Conservation (phyloP, 768 basidiomycete genomes). For the Termitomyces sp. region DNA sequence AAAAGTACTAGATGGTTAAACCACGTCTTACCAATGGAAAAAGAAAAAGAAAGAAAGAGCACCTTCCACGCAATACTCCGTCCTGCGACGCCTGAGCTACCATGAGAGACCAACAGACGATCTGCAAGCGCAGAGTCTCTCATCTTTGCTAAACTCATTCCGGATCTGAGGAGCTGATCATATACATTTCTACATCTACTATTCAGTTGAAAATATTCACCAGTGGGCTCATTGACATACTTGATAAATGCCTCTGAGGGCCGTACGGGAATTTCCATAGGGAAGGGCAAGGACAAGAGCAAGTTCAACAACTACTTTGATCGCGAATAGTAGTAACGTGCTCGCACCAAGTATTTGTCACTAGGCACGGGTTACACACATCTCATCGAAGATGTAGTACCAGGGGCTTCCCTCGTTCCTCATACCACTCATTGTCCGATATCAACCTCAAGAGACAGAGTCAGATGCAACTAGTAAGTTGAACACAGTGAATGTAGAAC, state of each 20-base stretch:
- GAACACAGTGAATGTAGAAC: neutral
- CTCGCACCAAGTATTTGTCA: too few species aligned
- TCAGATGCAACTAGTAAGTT: neutral
- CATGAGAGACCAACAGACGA: conserved; percentile 42
- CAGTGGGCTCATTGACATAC: conserved; percentile 15
- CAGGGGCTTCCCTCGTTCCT: neutral
- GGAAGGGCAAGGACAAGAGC: neutral
- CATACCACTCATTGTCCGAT: neutral
- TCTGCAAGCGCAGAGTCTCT: conserved; percentile 62
- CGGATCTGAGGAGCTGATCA: conserved; percentile 44
- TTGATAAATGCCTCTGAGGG: conserved; percentile 12
- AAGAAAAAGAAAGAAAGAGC: conserved; percentile 7
- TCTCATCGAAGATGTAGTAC: too few species aligned
- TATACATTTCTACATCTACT: conserved; percentile 32
- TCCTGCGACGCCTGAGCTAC: conserved; percentile 51
- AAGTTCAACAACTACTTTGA: neutral
- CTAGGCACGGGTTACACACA: too few species aligned
- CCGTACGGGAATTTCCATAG: conserved; percentile 7
- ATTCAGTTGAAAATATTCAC: conserved; percentile 7
- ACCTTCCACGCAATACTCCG: conserved; percentile 88
- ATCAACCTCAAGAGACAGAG: too few species aligned
- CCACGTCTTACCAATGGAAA: conserved; percentile 9
- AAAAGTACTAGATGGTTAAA: conserved; percentile 15
- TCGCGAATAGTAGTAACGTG: too few species aligned
- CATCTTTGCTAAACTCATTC: conserved; percentile 52